Percentiles rank a stretch among this genome's conserved stretches.
Conservation (phyloP, 306 rosid genomes). For the Fragaria vesca region DNA sequence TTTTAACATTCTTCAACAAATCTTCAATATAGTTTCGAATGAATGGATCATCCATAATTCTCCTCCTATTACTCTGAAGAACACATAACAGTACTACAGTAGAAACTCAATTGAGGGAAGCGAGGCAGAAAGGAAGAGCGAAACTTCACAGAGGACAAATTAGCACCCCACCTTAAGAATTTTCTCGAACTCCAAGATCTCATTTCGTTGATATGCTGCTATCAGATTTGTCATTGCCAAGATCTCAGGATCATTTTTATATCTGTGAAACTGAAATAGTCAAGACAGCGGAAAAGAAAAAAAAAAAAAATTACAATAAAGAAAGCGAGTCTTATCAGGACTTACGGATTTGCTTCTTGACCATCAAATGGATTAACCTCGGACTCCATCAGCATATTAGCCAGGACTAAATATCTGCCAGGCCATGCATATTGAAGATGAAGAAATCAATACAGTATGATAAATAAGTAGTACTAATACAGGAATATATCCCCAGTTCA, state of each 20-base stretch:
- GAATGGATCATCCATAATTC: slow-evolving; percentile 94
- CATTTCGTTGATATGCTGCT: slow-evolving; percentile 95
- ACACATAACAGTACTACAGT: not conserved
- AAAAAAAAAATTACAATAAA: not conserved
- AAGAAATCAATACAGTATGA: slow-evolving; percentile 11
- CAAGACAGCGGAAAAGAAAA: not conserved
- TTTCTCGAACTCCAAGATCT: slow-evolving; percentile 93
- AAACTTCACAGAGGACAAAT: not conserved
- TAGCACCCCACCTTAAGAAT: slow-evolving; percentile 63
- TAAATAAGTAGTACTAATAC: too few relatives aligned
- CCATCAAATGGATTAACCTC: slow-evolving; percentile 57
- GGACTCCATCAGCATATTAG: slow-evolving; percentile 61
- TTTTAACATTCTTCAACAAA: slow-evolving; percentile 88
- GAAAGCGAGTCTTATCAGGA: slow-evolving; percentile 4
- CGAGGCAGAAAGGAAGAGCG: not conserved
- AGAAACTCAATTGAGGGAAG: not conserved
- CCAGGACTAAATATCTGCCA: slow-evolving; percentile 80
- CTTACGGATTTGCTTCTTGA: slow-evolving; percentile 57
- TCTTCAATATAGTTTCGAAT: slow-evolving; percentile 93
- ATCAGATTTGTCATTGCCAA: slow-evolving; percentile 96
- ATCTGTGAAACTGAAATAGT: slow-evolving; percentile 47
- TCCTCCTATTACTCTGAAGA: slow-evolving; percentile 70
- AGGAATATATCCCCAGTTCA: too few relatives aligned
- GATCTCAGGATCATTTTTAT: slow-evolving; percentile 96
- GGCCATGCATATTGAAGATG: slow-evolving; percentile 8